Evolutionary conservation across 352 stramenopile species (phyloP), one percentile per base, ranked within the genome.

Genomic region (Phytophthora pini): DNA sequence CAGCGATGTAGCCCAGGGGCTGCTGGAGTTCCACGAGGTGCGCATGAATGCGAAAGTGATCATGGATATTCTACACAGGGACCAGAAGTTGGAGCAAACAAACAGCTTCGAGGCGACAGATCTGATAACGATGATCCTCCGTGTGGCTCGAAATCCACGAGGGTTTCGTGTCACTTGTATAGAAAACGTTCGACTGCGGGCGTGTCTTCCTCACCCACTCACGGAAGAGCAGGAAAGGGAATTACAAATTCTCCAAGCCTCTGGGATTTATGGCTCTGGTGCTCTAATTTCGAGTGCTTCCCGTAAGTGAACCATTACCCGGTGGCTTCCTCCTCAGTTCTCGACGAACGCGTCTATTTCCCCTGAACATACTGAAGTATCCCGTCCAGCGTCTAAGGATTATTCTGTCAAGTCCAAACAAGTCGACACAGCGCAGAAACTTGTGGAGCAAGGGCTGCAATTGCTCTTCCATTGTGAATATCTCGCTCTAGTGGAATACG

Each of bases 401-500:
- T 43, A 46, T 26, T 22, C 40, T 22, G 40, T 15, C 15, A 46
- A 27, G 17, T 26, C 43, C 6, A 49, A 49, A 49, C 20, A 10
- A n/a, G 34, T 26, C 3, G 5, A 49, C 8, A 51, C 29, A 11
- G 47, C 53, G 0, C 56, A 38, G 32, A 36, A 55, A 45, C 15
- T 71, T 12, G 47, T 74, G 0, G 22, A 58, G 7, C 40, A 77
- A 20, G 44, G 44, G 15, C 40, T 78, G 4, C 61, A 78, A 26
- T 38, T 80, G n/a, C 45, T 83, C 0, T 83, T 77, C 52, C 62
- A 61, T 24, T 74, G 67, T 29, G 75, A 80, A 56, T 74, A 72
- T 36, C 60, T 79, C 10, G 36, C 64, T 3, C 48, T 83, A 0
- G 60, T 69, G 22, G 71, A 83, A 43, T 83, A 83, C 55, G 56